phyloP scores from a whole-genome alignment of 441 rosid species.

The Brassica balearica region DNA sequence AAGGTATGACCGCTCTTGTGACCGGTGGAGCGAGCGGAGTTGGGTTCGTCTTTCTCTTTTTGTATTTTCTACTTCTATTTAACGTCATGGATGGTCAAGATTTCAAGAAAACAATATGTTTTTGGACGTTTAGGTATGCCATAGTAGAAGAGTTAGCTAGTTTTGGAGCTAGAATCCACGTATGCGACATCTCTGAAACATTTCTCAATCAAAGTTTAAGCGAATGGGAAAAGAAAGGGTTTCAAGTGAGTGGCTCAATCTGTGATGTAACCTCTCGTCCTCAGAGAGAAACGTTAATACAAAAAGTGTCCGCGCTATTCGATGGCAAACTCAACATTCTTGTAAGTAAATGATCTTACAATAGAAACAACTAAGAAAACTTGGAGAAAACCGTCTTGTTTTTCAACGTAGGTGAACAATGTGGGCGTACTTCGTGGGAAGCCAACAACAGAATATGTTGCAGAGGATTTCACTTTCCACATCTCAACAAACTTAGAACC shows the following conservation, averaged over 20 bases:
- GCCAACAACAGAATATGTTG: slow-evolving; percentile 37
- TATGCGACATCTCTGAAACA: slow-evolving; percentile 43
- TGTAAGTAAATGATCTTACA: slow-evolving; percentile 33
- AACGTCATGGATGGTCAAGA: background rate
- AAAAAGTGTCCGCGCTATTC: slow-evolving; percentile 40
- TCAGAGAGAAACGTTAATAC: slow-evolving; percentile 39
- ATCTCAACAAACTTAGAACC: slow-evolving; percentile 52
- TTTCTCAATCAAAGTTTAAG: slow-evolving; percentile 41
- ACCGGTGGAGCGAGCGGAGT: slow-evolving; percentile 24
- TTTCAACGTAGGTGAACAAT: slow-evolving; percentile 48
- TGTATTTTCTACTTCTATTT: background rate
- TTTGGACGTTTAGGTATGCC: slow-evolving; percentile 28
- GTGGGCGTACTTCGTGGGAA: slow-evolving; percentile 42
- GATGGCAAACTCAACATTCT: slow-evolving; percentile 53
- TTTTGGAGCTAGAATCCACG: slow-evolving; percentile 41
- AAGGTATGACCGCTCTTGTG: background rate
- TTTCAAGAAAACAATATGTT: background rate
- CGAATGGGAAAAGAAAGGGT: slow-evolving; percentile 48
- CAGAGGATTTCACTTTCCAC: slow-evolving; percentile 41
- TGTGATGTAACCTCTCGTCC: slow-evolving; percentile 44
- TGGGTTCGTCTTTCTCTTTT: slow-evolving; percentile 13
- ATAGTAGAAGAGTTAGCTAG: slow-evolving; percentile 48
- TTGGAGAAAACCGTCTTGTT: background rate
- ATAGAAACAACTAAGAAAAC: background rate
- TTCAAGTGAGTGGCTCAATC: slow-evolving; percentile 45